phyloP scores from a whole-genome alignment of 805 yeast species.

The Saitoella complicata region DNA sequence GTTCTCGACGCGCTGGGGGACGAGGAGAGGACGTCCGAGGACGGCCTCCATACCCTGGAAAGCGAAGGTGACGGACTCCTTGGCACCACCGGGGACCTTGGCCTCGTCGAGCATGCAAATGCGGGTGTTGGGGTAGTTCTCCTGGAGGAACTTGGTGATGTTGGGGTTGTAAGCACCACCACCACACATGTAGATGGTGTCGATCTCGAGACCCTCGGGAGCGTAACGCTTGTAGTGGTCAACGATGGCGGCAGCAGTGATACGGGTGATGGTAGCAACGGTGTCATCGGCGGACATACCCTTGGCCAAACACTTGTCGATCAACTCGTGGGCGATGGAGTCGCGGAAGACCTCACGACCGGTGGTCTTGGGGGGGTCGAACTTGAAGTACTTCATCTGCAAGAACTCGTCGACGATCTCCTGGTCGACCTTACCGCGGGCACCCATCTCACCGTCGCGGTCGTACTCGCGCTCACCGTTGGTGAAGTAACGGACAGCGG shows the following conservation, averaged over 20 bases:
- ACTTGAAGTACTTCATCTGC: slow-evolving; percentile 12
- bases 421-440: slow-evolving; percentile 15
- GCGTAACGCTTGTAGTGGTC: slow-evolving; percentile 13
- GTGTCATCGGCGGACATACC: slow-evolving; percentile 14
- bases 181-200: slow-evolving; percentile 17
- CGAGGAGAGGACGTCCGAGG: slow-evolving; percentile 15
- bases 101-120: slow-evolving; percentile 12
- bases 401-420: slow-evolving; percentile 15
- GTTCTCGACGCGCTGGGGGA: slow-evolving; percentile 16
- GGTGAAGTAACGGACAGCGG: slow-evolving; percentile 18
- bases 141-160: slow-evolving; percentile 12
- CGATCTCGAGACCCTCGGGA: slow-evolving; percentile 8
- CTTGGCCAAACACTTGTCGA: slow-evolving; percentile 3
- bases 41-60: slow-evolving; percentile 17
- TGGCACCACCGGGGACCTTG: slow-evolving; percentile 5
- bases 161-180: slow-evolving; percentile 19
- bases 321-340: slow-evolving; percentile 8
- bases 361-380: slow-evolving; percentile 17
- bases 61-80: slow-evolving; percentile 19
- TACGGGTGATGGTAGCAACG: slow-evolving; percentile 18
- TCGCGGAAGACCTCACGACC: slow-evolving; percentile 20
- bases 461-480: slow-evolving; percentile 14
- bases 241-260: slow-evolving; percentile 17
- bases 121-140: slow-evolving; percentile 14
- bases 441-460: slow-evolving; percentile 17